Percentiles rank a stretch among this genome's conserved stretches.
phyloP scores from a whole-genome alignment of 768 basidiomycete genomes.

The Psilocybe cyanescens region DNA sequence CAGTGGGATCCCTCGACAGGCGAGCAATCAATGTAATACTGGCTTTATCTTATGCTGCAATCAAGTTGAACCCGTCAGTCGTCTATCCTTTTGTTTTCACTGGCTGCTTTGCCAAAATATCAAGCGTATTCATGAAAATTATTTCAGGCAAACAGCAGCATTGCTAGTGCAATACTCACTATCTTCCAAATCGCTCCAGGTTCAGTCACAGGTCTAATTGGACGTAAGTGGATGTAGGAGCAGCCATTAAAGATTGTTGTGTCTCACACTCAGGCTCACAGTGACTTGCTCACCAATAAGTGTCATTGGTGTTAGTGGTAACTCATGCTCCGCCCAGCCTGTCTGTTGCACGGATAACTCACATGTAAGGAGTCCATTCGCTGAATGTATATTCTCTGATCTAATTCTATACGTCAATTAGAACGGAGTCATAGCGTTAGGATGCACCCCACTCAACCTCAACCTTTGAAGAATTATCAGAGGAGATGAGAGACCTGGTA shows the following conservation, averaged over 20 bases:
- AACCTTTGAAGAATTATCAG: not conserved
- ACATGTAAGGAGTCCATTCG: not conserved
- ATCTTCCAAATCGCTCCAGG: not conserved
- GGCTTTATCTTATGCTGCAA: conserved; percentile 1
- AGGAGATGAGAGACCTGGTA: too few relatives aligned
- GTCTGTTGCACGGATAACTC: conserved; percentile 7
- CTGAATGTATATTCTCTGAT: not conserved
- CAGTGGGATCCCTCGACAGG: conserved; percentile 2
- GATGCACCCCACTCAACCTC: not conserved
- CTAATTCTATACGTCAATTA: not conserved
- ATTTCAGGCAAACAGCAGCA: not conserved
- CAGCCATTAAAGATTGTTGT: too few relatives aligned
- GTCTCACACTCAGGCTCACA: not conserved
- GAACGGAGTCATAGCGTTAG: not conserved
- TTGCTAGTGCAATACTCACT: not conserved
- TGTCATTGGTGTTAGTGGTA: not conserved
- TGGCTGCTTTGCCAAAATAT: too few relatives aligned
- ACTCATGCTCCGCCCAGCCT: conserved; percentile 1
- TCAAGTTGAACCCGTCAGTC: not conserved
- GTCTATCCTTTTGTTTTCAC: not conserved
- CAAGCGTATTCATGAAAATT: too few relatives aligned
- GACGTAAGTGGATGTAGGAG: not conserved
- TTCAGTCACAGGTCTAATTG: not conserved
- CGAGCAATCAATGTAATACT: not conserved
- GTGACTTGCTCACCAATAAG: conserved; percentile 2